Evolutionary conservation across 257 asterid genomes (phyloP).

Genomic region (Penstemon newberryi): DNA sequence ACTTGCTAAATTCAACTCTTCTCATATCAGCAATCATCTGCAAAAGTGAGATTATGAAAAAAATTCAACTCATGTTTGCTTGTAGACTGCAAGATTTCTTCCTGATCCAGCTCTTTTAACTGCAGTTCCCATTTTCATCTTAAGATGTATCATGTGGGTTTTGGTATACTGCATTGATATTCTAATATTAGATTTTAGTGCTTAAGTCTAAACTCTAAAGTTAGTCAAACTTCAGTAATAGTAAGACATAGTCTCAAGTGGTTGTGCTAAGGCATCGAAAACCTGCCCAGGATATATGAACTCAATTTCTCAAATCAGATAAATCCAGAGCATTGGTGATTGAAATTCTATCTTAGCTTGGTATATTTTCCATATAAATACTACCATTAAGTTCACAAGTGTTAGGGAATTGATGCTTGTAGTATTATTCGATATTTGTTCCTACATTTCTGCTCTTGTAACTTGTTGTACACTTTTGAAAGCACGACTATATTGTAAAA

Average conservation of each 20-base stretch:
- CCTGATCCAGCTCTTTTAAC: conserved; percentile 15
- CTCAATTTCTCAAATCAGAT: conserved; percentile 3
- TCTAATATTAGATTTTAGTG: neutral
- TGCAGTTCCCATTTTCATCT: conserved; percentile 8
- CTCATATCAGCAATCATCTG: conserved; percentile 20
- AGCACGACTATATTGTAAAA: neutral
- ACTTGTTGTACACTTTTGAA: neutral
- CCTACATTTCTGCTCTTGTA: conserved; percentile 3
- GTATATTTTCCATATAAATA: neutral
- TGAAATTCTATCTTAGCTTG: neutral
- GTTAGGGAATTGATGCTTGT: conserved; percentile 1
- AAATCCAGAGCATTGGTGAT: too few species aligned
- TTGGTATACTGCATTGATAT: conserved; percentile 10
- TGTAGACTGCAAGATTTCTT: conserved; percentile 13
- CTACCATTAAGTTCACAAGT: neutral
- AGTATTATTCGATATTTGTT: neutral
- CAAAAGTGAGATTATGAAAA: conserved; percentile 18
- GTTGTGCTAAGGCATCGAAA: conserved; percentile 9
- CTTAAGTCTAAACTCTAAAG: neutral
- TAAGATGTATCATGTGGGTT: conserved; percentile 18
- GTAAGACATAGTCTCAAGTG: neutral
- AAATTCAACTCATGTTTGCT: conserved; percentile 7
- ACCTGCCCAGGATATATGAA: neutral
- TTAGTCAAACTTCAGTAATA: conserved; percentile 11
- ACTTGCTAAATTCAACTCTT: conserved; percentile 12